A percentile compares a stretch with the other conserved stretches of the same genome.
Conservation (phyloP, 1,139 yeast species). For the Yamadazyma songkhlaensis region DNA sequence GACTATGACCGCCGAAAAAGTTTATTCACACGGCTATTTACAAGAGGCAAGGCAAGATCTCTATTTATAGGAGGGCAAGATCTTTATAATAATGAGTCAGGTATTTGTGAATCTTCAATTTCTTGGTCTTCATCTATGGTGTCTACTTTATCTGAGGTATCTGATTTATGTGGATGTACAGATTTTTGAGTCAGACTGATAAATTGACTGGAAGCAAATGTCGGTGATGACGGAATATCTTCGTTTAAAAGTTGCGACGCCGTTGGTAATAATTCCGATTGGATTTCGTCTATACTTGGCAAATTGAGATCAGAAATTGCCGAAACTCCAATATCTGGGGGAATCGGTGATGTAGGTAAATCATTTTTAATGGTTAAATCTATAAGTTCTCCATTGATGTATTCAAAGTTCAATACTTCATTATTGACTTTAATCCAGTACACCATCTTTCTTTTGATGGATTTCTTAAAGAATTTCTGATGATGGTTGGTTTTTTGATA, state of each 20-base stretch:
- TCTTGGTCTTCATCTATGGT: neutral
- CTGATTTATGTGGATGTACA: neutral
- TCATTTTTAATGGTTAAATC: neutral
- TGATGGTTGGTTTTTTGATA: constrained; percentile 20
- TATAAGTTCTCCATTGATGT: neutral
- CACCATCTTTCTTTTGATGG: neutral
- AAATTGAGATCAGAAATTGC: no score
- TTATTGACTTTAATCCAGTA: constrained; percentile 5
- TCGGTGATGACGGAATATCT: constrained; percentile 2
- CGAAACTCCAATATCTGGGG: no score
- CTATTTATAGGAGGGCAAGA: no score
- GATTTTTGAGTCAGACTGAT: neutral
- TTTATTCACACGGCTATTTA: neutral
- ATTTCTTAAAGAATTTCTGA: neutral
- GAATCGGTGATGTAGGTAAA: neutral
- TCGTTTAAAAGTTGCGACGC: no score
- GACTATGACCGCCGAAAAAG: neutral
- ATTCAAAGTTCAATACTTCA: constrained; percentile 9
- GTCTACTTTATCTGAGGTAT: no score
- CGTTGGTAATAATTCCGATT: no score
- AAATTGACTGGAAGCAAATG: neutral
- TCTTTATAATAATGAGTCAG: neutral
- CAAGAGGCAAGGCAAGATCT: no score
- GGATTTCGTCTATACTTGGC: no score
- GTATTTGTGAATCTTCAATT: constrained; percentile 1